Evolutionary conservation across 169 alveolate genomes (phyloP), one percentile per base, ranked within the genome.

Genomic region (Plasmodium fragile): DNA sequence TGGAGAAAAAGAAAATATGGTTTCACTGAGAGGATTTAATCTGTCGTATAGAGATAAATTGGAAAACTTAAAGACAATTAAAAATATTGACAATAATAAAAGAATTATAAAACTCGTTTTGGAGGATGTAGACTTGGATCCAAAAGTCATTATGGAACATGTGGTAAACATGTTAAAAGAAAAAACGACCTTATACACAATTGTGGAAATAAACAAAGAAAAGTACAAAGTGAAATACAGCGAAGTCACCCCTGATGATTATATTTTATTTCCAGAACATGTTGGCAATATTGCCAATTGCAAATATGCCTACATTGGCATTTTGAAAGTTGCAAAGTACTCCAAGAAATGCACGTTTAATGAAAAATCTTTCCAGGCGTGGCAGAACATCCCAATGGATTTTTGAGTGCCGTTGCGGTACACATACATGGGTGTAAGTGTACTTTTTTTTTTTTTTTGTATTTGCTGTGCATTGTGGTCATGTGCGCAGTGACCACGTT

Each of bases 21-120:
- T 87, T 55, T 77, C 93, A 16, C 81, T 87, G 52, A 87, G 89
- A 87, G 93, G 89, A 22, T 87, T 87, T 59, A 87, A 87, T 78
- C 30, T 87, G 34, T 55, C 53, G 4, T 87, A 87, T 59, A 87
- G 70, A 78, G 73, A 87, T 11, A 87, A 78, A 59, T 22, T 78
- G 49, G 93, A 87, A 30, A 87, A 78, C 32, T 87, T 87, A 78
- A 87, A 87, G 30, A 87, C 93, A 78, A 77, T 87, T 41, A 65
- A 78, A 34, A 87, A 78, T 13, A 87, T 87, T 77, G 93, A 87
- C 81, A 87, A 78, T 45, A 87, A 78, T 55, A 87, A 87, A 70
- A 87, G 65, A 87, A 78, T 87, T 43, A 78, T 87, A 87, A 87
- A 87, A 39, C 71, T 87, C 28, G 89, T 87, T 43, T 77, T 87